Conservation (phyloP, 495 filamentous ascomycete species). For the Aspergillus haitiensis region DNA sequence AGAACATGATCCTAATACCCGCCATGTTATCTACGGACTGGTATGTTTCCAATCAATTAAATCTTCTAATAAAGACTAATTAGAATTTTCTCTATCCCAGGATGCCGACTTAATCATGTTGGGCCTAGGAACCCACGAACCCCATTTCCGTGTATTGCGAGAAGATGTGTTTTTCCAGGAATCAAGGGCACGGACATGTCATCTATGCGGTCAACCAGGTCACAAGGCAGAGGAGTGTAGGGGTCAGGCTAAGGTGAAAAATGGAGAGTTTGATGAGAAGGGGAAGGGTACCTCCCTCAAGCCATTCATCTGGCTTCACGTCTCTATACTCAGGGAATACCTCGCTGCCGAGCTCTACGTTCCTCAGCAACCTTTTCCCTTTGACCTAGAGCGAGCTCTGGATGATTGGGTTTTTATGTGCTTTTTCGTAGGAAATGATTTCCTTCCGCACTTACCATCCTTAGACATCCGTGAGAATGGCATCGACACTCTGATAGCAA, state of each 20-base stretch:
- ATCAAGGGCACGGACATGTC: constrained; percentile 74
- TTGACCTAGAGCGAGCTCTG: constrained; percentile 91
- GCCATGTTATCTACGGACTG: constrained; percentile 91
- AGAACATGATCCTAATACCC: constrained; percentile 93
- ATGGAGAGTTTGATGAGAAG: constrained; percentile 84
- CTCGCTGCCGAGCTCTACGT: constrained; percentile 85
- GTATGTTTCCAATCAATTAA: constrained; percentile 28
- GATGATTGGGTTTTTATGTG: constrained; percentile 99
- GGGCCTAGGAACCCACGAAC: constrained; percentile 94
- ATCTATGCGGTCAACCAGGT: constrained; percentile 84
- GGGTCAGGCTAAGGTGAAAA: constrained; percentile 79
- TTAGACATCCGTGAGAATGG: constrained; percentile 96
- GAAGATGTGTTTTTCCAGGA: constrained; percentile 97
- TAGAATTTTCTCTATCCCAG: constrained; percentile 21
- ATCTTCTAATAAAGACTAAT: constrained; percentile 24
- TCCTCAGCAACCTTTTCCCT: constrained; percentile 73
- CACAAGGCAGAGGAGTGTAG: constrained; percentile 82
- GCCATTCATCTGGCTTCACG: constrained; percentile 98
- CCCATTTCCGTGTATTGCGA: constrained; percentile 93
- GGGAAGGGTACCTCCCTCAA: constrained; percentile 66
- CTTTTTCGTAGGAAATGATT: constrained; percentile 99
- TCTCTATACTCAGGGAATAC: constrained; percentile 89
- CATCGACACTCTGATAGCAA: constrained; percentile 91
- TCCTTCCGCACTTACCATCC: constrained; percentile 93
- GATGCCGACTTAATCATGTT: constrained; percentile 99